Evolutionary conservation across 495 filamentous ascomycete genomes (phyloP).

Genomic region (Lasiosphaeria ovina): DNA sequence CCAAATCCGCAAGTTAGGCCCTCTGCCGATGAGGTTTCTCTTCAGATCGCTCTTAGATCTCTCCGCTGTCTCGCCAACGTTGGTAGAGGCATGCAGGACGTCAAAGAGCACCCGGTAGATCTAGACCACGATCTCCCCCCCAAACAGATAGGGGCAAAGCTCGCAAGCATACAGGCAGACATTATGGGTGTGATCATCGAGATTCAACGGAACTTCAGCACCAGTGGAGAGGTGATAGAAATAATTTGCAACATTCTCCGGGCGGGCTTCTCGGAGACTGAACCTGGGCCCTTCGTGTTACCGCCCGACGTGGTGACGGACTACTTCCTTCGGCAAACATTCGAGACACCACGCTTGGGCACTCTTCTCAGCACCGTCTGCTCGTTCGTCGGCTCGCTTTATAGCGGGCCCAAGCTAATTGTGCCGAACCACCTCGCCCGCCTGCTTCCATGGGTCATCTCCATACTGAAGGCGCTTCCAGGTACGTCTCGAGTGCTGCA

Average conservation of each 20-base stretch:
- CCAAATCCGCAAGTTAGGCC: slow-evolving; percentile 23
- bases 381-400: slow-evolving; percentile 68
- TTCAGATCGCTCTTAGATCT: slow-evolving; percentile 59
- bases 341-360: slow-evolving; percentile 66
- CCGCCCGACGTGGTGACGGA: slow-evolving; percentile 65
- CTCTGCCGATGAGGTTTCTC: slow-evolving; percentile 38
- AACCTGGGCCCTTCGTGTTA: slow-evolving; percentile 76
- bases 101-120: slow-evolving; percentile 68
- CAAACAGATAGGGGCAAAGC: slow-evolving; percentile 6
- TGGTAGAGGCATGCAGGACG: slow-evolving; percentile 74
- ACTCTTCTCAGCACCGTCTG: slow-evolving; percentile 75
- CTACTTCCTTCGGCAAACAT: slow-evolving; percentile 63
- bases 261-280: slow-evolving; percentile 74
- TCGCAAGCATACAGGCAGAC: slow-evolving; percentile 31
- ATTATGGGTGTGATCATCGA: slow-evolving; percentile 56
- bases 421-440: slow-evolving; percentile 46
- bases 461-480: slow-evolving; percentile 61
- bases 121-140: slow-evolving; percentile 44
- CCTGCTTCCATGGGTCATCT: slow-evolving; percentile 63
- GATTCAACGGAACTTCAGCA: slow-evolving; percentile 54
- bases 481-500: slow-evolving; percentile 40
- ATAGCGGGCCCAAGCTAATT: slow-evolving; percentile 43
- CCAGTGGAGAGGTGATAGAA: slow-evolving; percentile 70
- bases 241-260: slow-evolving; percentile 72
- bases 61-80: slow-evolving; percentile 74